Percentiles rank a stretch among this genome's conserved stretches.
phyloP scores from a whole-genome alignment of 257 asterid species.

The Misopates orontium region DNA sequence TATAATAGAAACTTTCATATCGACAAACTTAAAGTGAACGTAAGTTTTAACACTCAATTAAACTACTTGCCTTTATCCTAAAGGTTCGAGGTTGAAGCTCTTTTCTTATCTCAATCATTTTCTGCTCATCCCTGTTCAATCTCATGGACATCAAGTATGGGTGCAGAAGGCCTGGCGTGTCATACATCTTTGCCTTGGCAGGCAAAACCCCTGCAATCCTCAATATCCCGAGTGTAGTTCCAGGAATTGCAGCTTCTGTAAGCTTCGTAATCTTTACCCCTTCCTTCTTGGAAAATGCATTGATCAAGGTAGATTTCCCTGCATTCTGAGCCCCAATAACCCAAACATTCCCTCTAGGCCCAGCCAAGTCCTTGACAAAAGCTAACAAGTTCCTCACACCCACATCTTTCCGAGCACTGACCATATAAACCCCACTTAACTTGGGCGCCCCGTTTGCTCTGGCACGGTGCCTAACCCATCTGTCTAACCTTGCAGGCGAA shows the following conservation, averaged over 20 bases:
- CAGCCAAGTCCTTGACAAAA: constrained; percentile 74
- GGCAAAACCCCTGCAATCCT: constrained; percentile 89
- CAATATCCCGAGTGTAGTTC: constrained; percentile 90
- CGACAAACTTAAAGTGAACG: constrained; percentile 11
- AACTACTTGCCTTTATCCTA: constrained; percentile 73
- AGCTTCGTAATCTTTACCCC: constrained; percentile 73
- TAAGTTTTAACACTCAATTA: constrained; percentile 2
- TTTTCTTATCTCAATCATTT: constrained; percentile 89
- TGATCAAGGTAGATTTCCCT: constrained; percentile 88
- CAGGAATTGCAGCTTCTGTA: constrained; percentile 93
- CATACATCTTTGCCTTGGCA: constrained; percentile 96
- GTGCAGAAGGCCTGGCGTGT: constrained; percentile 91
- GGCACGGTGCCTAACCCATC: constrained; percentile 88
- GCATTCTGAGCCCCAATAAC: constrained; percentile 96
- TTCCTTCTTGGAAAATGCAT: constrained; percentile 80
- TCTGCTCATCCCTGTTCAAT: constrained; percentile 86
- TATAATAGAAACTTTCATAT: constrained; percentile 3
- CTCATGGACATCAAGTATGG: constrained; percentile 84
- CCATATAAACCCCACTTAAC: constrained; percentile 83
- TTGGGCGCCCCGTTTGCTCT: constrained; percentile 88
- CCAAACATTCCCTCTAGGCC: constrained; percentile 98
- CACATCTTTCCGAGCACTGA: constrained; percentile 87
- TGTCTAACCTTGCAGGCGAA: constrained; percentile 85
- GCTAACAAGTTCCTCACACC: constrained; percentile 80
- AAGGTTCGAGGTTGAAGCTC: constrained; percentile 88